Evolutionary conservation across 306 rosid genomes (phyloP), one percentile per base, ranked within the genome.

Genomic region (Abrus precatorius): DNA sequence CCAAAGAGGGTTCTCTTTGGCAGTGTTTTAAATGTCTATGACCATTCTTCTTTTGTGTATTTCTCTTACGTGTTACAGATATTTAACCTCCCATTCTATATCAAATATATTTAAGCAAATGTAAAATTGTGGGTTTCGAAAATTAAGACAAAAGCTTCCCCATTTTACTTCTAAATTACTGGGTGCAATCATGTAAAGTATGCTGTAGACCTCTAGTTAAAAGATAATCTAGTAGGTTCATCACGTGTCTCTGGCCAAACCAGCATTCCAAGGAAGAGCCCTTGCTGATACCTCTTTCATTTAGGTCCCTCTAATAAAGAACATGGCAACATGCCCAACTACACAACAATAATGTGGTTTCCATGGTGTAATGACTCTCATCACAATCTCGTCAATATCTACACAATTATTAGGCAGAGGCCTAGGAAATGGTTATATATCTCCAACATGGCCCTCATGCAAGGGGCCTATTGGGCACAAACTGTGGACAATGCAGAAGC

Each of bases 391-490:
- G 11, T 33, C 9, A 61, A 33, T 61, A 61, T 33, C 67, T 9
- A 61, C 32, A 27, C 27, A 32, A 61, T 3, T 28, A 5, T 56
- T 33, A 5, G 9, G 67, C 67, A 61, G 27, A 32, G 40, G 9
- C 14, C 9, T 57, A 12, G 28, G 9, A 20, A 34, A 62, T 62
- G 68, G 45, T 62, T 62, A 62, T 6, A 34, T 62, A 62, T 62
- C 45, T 34, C 68, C 68, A 34, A 62, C 45, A 34, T 33, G 68
- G 28, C 68, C 44, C 68, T 60, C 41, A 30, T 12, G 44, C 44
- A 34, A 5, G 45, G 34, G 68, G 12, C 45, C 10, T 20, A 12
- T 6, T 34, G 69, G 69, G 45, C 29, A 62, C 8, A 2, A 48
- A 62, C 45, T 6, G 5, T 34, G 13, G 47, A 36, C 27, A 61